These are phyloP conservation scores for Mycena epipterygia DNA, from an alignment of 768 basidiomycete genomes.

Conservation along the genomic window DNA sequence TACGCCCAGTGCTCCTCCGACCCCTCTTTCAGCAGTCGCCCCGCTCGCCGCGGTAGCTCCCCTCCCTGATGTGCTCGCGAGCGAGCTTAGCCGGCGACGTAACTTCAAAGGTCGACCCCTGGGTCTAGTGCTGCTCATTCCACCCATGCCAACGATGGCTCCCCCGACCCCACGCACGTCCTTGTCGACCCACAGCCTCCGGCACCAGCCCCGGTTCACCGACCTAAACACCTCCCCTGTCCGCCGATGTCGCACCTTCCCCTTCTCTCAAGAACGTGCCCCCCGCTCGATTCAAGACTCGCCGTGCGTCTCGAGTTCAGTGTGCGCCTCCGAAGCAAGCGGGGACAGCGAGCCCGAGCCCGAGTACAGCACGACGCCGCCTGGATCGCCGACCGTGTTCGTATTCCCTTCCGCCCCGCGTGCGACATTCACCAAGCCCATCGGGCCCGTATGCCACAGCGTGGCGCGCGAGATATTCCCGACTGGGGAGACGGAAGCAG, in stretches of 20 bases:
- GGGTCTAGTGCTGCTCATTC: constrained; percentile 13
- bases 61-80: constrained; percentile 18
- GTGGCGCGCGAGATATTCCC: constrained; percentile 7
- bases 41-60: neutral
- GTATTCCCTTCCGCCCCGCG: constrained; percentile 22
- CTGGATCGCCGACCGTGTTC: constrained; percentile 1
- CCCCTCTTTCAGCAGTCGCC: neutral
- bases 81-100: neutral
- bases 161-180: constrained; percentile 9
- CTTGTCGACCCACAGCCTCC: neutral
- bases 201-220: constrained; percentile 6
- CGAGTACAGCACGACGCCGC: constrained; percentile 1
- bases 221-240: constrained; percentile 19
- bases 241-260: constrained; percentile 19
- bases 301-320: neutral
- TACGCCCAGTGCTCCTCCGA: neutral
- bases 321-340: neutral
- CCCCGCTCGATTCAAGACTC: no score
- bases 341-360: neutral
- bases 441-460: neutral
- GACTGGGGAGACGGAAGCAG: neutral
- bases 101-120: constrained; percentile 17
- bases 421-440: constrained; percentile 27
- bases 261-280: neutral
- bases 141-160: constrained; percentile 30